These are phyloP conservation scores for Globisporangium irregulare DNA, from an alignment of 352 stramenopile species.

Conservation along the genomic window DNA sequence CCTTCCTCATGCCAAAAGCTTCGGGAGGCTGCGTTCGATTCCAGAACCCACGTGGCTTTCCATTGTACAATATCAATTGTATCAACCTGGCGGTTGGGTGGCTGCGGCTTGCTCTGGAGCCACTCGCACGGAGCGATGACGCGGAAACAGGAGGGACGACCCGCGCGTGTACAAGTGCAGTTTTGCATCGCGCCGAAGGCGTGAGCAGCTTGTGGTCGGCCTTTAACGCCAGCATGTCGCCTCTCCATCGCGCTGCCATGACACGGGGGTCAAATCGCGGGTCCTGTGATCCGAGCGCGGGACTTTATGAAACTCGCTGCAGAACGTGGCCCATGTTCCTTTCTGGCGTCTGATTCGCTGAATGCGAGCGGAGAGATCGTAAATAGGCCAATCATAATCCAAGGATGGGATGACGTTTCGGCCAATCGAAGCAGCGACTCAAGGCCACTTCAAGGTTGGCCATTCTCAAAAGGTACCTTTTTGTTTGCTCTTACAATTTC, in stretches of 20 bases:
- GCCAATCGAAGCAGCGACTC: background rate
- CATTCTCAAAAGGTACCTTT: background rate
- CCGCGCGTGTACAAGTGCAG: background rate
- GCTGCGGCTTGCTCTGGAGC: background rate
- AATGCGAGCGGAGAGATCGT: background rate
- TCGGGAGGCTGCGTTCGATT: background rate
- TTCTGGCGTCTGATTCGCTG: constrained; percentile 38
- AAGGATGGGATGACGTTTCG: background rate
- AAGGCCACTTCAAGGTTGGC: background rate
- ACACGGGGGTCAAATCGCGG: background rate
- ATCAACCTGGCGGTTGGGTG: background rate
- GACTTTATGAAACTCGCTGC: background rate
- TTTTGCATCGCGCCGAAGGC: background rate
- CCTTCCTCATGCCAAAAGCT: background rate
- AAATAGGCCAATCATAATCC: background rate
- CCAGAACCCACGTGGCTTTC: background rate
- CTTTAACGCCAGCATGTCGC: background rate
- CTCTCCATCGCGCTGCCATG: background rate
- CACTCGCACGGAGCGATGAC: background rate
- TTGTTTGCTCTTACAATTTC: background rate
- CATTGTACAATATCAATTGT: background rate
- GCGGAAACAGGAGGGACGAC: constrained; percentile 3
- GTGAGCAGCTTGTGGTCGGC: background rate
- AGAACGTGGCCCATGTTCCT: constrained; percentile 53
- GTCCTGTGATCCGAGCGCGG: background rate